Base-by-base conservation (phyloP, 2,329 filamentous ascomycete genomes). In the Drechmeria coniospora region DNA sequence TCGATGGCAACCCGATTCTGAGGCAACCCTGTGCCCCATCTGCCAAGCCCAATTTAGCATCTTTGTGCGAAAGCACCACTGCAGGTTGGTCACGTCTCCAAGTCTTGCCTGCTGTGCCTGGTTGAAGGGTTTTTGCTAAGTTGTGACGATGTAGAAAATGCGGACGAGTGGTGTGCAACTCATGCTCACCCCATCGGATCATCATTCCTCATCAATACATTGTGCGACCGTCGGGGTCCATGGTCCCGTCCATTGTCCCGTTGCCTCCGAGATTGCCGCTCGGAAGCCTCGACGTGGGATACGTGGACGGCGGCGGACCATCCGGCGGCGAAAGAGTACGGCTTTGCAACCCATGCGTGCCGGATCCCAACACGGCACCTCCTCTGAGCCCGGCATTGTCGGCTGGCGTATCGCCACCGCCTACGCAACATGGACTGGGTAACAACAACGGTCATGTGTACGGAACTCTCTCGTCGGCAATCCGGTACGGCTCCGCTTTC, bases 141-240 rank as follows among this genome's bases (percentile, higher is more conserved):
- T n/a, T n/a, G n/a, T n/a, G n/a, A n/a, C n/a, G n/a, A n/a, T n/a
- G 13, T 26, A 79, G 76, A 40, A 94, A 93, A 68, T 95, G 87
- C 48, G 87, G 87, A 25, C 66, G 84, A 35, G 86, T 95, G 7
- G 87, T 95, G 15, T 95, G 87, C 53, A 74, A 76, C 32, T 65
- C 73, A 13, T 95, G 87, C 56, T 94, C 87, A 3, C 87, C 87
- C 4, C 87, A 95, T 51, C 73, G 84, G 35, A 95, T 95, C 46
- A 92, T 81, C 4, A 94, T 95, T 36, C 87, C 87, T 1, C 71
- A 86, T 38, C 81, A 90, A 46, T 95, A 82, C 49, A 93, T 95
- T 38, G 84, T 94, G 15, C 77, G 78, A 26, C 79, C 81, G 3
- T 78, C 79, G 1, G 62, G 49, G 31, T 35, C 50, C 32, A 43